Conservation (phyloP, 1,284 basidiomycete species). For the Melampsora abietis-canadensis region DNA sequence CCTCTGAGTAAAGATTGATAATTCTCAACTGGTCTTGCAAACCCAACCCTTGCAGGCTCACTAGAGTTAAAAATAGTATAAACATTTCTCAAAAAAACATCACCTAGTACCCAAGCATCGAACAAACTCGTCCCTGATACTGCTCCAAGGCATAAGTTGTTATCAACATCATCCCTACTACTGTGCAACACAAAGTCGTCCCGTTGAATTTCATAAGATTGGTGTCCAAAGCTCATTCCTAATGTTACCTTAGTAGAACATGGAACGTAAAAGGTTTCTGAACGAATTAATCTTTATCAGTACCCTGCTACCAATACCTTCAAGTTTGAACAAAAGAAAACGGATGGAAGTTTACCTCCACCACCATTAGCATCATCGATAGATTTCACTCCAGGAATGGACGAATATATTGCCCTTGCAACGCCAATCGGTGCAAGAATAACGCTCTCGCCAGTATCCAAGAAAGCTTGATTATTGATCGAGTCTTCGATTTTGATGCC, state of each 20-base stretch:
- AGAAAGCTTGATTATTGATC: conserved; percentile 11
- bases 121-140: conserved; percentile 15
- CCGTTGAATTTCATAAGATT: conserved; percentile 15
- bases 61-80: conserved; percentile 28
- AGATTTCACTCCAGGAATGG: conserved; percentile 11
- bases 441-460: conserved; percentile 26
- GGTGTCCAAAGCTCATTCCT: conserved; percentile 14
- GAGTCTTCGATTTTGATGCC: conserved; percentile 12
- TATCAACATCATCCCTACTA: conserved; percentile 10
- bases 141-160: conserved; percentile 15
- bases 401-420: conserved; percentile 19
- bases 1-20: neutral
- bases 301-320: too few relatives aligned
- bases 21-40: conserved; percentile 26
- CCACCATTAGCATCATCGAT: neutral
- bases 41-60: conserved; percentile 10
- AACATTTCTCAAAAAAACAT: conserved; percentile 25
- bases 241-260: conserved; percentile 9
- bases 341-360: conserved; percentile 6
- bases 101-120: conserved; percentile 27
- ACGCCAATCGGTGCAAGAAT: conserved; percentile 4
- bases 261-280: conserved; percentile 28
- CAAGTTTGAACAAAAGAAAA: neutral
- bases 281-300: neutral
- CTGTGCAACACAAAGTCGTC: conserved; percentile 21